Evolutionary conservation across 2,329 filamentous ascomycete genomes (phyloP).

Genomic region (Penicillium sp.): DNA sequence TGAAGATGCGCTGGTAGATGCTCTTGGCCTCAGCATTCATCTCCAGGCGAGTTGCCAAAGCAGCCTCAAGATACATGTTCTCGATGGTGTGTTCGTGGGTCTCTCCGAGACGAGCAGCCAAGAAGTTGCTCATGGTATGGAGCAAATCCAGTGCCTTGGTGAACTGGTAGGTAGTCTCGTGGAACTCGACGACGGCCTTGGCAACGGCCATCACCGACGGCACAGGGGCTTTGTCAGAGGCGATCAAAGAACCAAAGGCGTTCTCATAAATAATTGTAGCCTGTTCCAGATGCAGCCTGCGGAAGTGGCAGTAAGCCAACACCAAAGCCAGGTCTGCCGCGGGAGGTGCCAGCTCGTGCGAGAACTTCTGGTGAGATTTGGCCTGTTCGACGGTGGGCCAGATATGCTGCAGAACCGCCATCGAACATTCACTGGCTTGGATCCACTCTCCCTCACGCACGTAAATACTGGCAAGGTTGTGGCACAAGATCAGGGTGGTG

Average conservation of each 20-base stretch:
- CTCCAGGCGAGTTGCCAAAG: slow-evolving; percentile 47
- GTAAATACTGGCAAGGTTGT: slow-evolving; percentile 34
- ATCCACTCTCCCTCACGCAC: slow-evolving; percentile 35
- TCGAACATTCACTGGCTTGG: slow-evolving; percentile 29
- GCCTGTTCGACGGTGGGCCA: slow-evolving; percentile 35
- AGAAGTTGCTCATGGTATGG: slow-evolving; percentile 35
- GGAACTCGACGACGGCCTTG: slow-evolving; percentile 40
- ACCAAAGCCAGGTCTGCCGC: slow-evolving; percentile 35
- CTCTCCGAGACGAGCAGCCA: slow-evolving; percentile 31
- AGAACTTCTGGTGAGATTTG: slow-evolving; percentile 32
- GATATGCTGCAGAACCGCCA: slow-evolving; percentile 34
- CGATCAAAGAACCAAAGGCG: slow-evolving; percentile 34
- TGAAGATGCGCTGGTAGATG: slow-evolving; percentile 50
- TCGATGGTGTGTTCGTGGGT: slow-evolving; percentile 49
- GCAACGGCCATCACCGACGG: slow-evolving; percentile 33
- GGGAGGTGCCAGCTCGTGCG: slow-evolving; percentile 32
- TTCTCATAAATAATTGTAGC: slow-evolving; percentile 36
- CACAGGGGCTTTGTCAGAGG: slow-evolving; percentile 34
- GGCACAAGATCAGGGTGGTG: slow-evolving; percentile 31
- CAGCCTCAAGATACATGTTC: slow-evolving; percentile 50
- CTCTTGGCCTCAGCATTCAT: slow-evolving; percentile 34
- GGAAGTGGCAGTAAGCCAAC: slow-evolving; percentile 38
- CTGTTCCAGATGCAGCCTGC: slow-evolving; percentile 31
- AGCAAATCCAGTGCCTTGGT: slow-evolving; percentile 33
- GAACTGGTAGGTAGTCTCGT: slow-evolving; percentile 40